Evolutionary conservation across 1,139 yeast genomes (phyloP).

Genomic region (Yamadazyma diospyri): DNA sequence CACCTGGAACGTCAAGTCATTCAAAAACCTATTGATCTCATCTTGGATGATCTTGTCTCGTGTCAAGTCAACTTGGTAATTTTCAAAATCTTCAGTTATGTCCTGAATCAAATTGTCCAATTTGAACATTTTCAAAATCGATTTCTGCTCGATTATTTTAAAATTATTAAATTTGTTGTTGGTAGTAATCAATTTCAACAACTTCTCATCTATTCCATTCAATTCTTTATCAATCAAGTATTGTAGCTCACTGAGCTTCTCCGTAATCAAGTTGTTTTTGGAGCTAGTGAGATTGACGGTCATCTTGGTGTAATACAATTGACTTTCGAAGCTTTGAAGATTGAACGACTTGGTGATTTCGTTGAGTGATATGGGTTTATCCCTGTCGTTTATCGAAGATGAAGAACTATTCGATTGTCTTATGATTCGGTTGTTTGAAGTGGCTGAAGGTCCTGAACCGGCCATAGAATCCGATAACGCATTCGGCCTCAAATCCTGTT

Average conservation of each 20-base stretch:
- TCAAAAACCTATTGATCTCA: conserved; percentile 37
- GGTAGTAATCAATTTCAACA: conserved; percentile 27
- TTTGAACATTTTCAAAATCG: conserved; percentile 33
- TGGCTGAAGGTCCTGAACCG: conserved; percentile 2
- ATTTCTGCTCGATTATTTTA: conserved; percentile 33
- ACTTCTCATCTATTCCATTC: conserved; percentile 34
- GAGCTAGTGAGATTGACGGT: conserved; percentile 35
- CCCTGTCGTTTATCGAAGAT: conserved; percentile 5
- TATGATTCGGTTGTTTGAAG: neutral
- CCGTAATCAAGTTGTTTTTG: conserved; percentile 35
- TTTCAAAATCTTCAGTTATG: conserved; percentile 14
- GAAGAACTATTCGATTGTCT: conserved; percentile 1
- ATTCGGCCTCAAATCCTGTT: conserved; percentile 6
- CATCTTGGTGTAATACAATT: conserved; percentile 34
- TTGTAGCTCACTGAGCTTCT: conserved; percentile 38
- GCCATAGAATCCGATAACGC: neutral
- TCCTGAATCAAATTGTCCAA: conserved; percentile 35
- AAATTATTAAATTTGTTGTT: conserved; percentile 19
- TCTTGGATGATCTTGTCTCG: conserved; percentile 39
- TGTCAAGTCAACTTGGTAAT: conserved; percentile 10
- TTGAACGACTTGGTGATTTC: conserved; percentile 12
- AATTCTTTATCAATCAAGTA: conserved; percentile 41
- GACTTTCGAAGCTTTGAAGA: conserved; percentile 36
- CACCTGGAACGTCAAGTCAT: conserved; percentile 39
- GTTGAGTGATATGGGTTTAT: conserved; percentile 7